These are phyloP conservation scores for Globisporangium barbulae DNA, from an alignment of 352 stramenopile genomes.

Conservation along the genomic window DNA sequence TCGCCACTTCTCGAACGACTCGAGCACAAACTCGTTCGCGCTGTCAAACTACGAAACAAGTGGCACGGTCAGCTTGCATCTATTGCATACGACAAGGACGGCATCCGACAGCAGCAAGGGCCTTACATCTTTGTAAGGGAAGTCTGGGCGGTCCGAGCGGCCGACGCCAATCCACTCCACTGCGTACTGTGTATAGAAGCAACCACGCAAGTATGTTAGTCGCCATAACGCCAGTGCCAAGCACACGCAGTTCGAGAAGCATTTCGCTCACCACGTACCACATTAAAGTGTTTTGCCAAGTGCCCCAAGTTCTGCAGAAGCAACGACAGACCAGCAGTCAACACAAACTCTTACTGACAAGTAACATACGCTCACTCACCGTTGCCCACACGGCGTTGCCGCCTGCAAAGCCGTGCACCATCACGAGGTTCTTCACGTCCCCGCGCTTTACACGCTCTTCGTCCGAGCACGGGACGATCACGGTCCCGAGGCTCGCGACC, in stretches of 20 bases:
- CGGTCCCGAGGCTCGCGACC: slow-evolving; percentile 70
- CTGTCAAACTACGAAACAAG: slow-evolving; percentile 60
- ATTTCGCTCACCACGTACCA: slow-evolving; percentile 36
- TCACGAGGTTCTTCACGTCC: slow-evolving; percentile 61
- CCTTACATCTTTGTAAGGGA: slow-evolving; percentile 64
- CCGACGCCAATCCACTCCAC: slow-evolving; percentile 84
- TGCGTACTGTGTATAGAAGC: slow-evolving; percentile 47
- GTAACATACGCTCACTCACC: slow-evolving; percentile 20
- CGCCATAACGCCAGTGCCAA: background rate
- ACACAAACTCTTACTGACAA: background rate
- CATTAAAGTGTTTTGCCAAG: slow-evolving; percentile 79
- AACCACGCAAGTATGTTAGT: background rate
- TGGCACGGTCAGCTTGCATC: background rate
- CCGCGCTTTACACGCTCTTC: slow-evolving; percentile 33
- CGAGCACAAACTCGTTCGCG: slow-evolving; percentile 69
- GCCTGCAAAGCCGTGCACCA: slow-evolving; percentile 79
- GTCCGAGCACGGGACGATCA: slow-evolving; percentile 75
- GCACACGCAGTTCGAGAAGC: background rate
- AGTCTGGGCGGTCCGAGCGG: slow-evolving; percentile 75
- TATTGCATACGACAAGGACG: background rate
- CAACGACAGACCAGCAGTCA: slow-evolving; percentile 5
- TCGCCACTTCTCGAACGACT: slow-evolving; percentile 71
- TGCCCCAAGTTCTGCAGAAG: slow-evolving; percentile 55
- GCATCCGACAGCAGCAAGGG: background rate
- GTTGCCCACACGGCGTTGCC: slow-evolving; percentile 83